These are phyloP conservation scores for Omphalea diandra DNA, from an alignment of 441 rosid genomes.

Conservation along the genomic window DNA sequence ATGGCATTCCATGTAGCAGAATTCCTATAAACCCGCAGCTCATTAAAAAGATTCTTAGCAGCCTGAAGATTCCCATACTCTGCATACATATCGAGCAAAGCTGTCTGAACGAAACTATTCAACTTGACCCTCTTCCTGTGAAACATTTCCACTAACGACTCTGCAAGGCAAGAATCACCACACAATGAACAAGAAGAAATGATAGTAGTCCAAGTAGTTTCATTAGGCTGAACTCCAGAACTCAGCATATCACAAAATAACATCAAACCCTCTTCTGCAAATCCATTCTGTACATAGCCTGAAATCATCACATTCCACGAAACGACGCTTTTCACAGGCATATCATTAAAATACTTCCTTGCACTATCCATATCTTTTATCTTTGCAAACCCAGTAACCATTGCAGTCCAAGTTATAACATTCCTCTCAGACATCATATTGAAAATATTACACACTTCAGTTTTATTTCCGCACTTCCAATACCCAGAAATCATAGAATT, in stretches of 20 bases:
- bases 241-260: slow-evolving; percentile 52
- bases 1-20: slow-evolving; percentile 52
- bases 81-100: slow-evolving; percentile 68
- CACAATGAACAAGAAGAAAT: slow-evolving; percentile 51
- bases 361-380: slow-evolving; percentile 42
- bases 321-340: slow-evolving; percentile 48
- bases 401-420: slow-evolving; percentile 55
- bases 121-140: slow-evolving; percentile 17
- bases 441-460: slow-evolving; percentile 49
- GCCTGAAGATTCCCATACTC: slow-evolving; percentile 67
- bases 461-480: slow-evolving; percentile 41
- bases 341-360: slow-evolving; percentile 37
- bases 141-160: slow-evolving; percentile 30
- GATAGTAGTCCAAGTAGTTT: slow-evolving; percentile 52
- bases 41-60: slow-evolving; percentile 53
- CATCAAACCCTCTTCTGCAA: slow-evolving; percentile 41
- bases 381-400: slow-evolving; percentile 60
- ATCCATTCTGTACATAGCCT: slow-evolving; percentile 48
- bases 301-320: slow-evolving; percentile 61
- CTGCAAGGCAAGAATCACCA: slow-evolving; percentile 41
- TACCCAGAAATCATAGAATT: slow-evolving; percentile 56
- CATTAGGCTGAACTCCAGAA: slow-evolving; percentile 49
- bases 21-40: slow-evolving; percentile 32
- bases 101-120: slow-evolving; percentile 57
- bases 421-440: slow-evolving; percentile 52